These are phyloP conservation scores for Cyclocybe aegerita DNA, from an alignment of 768 basidiomycete genomes.

Conservation along the genomic window DNA sequence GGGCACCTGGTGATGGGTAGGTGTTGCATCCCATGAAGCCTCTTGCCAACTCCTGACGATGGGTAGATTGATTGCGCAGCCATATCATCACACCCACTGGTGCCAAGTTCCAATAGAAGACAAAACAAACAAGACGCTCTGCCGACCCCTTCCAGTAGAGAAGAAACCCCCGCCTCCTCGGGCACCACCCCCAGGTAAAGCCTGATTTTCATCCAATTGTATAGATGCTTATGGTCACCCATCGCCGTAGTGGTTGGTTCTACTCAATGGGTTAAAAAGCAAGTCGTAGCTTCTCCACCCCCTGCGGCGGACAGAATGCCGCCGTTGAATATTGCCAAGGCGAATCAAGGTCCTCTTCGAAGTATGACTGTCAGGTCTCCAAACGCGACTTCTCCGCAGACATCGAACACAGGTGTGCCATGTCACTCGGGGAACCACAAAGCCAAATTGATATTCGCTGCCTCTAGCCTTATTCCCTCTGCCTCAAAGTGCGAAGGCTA, in stretches of 20 bases:
- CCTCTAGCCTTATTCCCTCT: background rate
- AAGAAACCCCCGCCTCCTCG: slow-evolving; percentile 30
- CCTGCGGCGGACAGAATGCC: slow-evolving; percentile 14
- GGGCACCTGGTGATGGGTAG: slow-evolving; percentile 32
- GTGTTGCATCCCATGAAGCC: background rate
- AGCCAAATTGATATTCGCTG: background rate
- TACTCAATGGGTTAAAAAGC: slow-evolving; percentile 28
- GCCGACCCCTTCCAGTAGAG: slow-evolving; percentile 40
- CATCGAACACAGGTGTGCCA: background rate
- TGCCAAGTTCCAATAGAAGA: slow-evolving; percentile 42
- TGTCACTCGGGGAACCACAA: too few species aligned
- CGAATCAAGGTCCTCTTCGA: too few species aligned
- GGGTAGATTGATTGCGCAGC: slow-evolving; percentile 28
- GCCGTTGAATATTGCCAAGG: slow-evolving; percentile 14
- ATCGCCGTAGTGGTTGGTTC: slow-evolving; percentile 36
- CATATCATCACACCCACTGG: slow-evolving; percentile 42
- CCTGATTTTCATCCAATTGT: background rate
- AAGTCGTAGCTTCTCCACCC: slow-evolving; percentile 12
- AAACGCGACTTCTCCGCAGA: too few species aligned
- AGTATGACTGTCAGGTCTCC: too few species aligned
- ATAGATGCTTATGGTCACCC: background rate
- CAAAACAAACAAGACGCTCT: slow-evolving; percentile 41
- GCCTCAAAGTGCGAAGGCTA: too few species aligned
- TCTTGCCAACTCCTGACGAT: background rate
- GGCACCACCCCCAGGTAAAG: slow-evolving; percentile 24